Evolutionary conservation across 371 early-diverging fungal genomes (phyloP), one percentile per base, ranked within the genome.

Genomic region (Lichtheimia ramosa): DNA sequence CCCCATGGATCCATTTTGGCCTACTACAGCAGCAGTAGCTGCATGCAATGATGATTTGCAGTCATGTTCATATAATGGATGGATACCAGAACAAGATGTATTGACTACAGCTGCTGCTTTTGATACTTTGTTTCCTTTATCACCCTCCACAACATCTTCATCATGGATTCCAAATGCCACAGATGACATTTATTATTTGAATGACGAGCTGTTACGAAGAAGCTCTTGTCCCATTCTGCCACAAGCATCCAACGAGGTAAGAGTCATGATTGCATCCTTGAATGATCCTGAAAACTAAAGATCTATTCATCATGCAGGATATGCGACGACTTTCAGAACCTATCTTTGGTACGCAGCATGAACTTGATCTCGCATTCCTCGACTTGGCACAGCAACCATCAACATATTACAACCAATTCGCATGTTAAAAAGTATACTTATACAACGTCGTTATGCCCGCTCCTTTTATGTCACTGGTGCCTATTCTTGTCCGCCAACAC

Each of bases 261-360:
- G n/a, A 20, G 5, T 27, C 15, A 28, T 15, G 16, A 28, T 14
- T 16, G 15, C 14, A 25, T 25, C 5, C 2, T 51, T 27, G 28
- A 15, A 3, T 24, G n/a, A 14, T 25, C n/a, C 5, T 25, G 0
- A 21, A 39, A 53, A 18, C 40, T 18, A 40, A 13, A 24, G 43
- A 24, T 25, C 24, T 4, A 41, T 27, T 21, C n/a, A 5, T 54
- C n/a, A 40, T 27, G 20, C 23, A 55, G 56, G 56, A 39, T 43
- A 41, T 25, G 27, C 24, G 56, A 18, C 39, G 56, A 55, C 56
- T 55, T 6, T 55, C 56, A 1, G 56, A 55, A 20, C 56, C 56
- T 46, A 55, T 55, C 43, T 55, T 40, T 25, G 42, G 14, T 24
- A 55, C 39, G 24, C 18, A 46, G 8, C 34, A 34, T 34, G 46